Evolutionary conservation across 1,284 basidiomycete species (phyloP).

Genomic region (Trichosporon sp.): DNA sequence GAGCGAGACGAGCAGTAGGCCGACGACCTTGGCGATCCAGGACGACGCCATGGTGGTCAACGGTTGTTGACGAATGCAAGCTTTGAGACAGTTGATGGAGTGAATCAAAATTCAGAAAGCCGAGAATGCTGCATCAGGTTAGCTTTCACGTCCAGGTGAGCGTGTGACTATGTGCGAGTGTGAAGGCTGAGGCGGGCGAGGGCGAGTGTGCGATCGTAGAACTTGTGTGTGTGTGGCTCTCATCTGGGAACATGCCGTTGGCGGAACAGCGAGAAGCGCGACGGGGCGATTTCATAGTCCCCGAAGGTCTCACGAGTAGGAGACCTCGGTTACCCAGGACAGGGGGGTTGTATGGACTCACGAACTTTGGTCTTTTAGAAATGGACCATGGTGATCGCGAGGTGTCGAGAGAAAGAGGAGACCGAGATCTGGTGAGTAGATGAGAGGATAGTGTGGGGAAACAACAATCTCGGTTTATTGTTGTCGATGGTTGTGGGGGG

Average conservation of each 20-base stretch:
- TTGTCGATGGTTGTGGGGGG: background rate
- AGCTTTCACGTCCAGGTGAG: background rate
- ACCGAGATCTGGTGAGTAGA: background rate
- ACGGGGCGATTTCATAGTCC: background rate
- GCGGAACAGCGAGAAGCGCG: background rate
- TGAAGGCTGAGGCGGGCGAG: background rate
- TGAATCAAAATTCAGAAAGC: conserved; percentile 9
- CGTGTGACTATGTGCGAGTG: background rate
- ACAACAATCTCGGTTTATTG: conserved; percentile 12
- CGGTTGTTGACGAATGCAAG: background rate
- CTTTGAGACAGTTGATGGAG: background rate
- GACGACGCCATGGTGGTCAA: conserved; percentile 18
- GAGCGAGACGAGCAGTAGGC: conserved; percentile 27
- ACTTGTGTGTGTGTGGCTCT: background rate
- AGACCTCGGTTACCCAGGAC: background rate
- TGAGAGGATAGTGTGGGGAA: background rate
- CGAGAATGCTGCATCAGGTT: conserved; percentile 1
- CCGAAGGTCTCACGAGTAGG: background rate
- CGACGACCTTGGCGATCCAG: conserved; percentile 20
- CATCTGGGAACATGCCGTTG: background rate
- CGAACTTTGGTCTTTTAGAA: background rate
- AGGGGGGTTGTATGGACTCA: background rate
- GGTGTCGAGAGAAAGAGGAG: background rate
- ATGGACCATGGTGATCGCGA: conserved; percentile 3
- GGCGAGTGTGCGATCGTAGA: background rate